Base-by-base conservation (phyloP, 1,139 yeast species). In the Suhomyces yuchorum region DNA sequence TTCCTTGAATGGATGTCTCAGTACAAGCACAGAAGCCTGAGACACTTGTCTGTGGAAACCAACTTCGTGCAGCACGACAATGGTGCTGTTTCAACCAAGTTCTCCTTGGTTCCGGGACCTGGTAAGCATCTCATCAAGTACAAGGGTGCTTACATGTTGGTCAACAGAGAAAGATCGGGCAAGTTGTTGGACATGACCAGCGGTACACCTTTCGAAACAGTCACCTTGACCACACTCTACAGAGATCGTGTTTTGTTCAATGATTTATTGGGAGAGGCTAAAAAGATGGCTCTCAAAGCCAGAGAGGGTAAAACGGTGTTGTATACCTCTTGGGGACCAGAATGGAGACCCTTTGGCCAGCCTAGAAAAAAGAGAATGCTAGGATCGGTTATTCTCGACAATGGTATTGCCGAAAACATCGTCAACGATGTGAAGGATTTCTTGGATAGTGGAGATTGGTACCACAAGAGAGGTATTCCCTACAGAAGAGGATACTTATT, bases 261-360 rank as follows among this genome's bases (percentile, higher is more conserved):
- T 35, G 84, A 87, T n/a, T 72, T 93, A 54, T 73, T 93, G 48
- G 78, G 77, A 11, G 99, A 93, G 59, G 98, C 99, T 7, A 91
- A 92, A 58, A 70, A 75, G 40, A 68, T 89, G 71, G 98, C 98
- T 0, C 75, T 91, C 64, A 84, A 82, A 61, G 80, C 87, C 35
- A 85, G 88, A 51, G 96, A 91, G 61, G 99, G 99, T 9, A 92
- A 91, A 61, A 93, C 99, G 0, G 99, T 93, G 8, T 73, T 93
- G 6, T 93, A 81, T 67, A 90, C 97, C 2, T 87, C 97, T 2
- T 92, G 95, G 88, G 99, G 98, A 1, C 97, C 97, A 12, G 99
- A 93, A 62, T 93, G 99, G 99, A 77, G 99, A 58, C 96, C 97
- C 3, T 93, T 93, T 71, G 99, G 99, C 1, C 95, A 87, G 62